Conservation (phyloP, 2,329 filamentous ascomycete species). For the Colletotrichum plurivorum region DNA sequence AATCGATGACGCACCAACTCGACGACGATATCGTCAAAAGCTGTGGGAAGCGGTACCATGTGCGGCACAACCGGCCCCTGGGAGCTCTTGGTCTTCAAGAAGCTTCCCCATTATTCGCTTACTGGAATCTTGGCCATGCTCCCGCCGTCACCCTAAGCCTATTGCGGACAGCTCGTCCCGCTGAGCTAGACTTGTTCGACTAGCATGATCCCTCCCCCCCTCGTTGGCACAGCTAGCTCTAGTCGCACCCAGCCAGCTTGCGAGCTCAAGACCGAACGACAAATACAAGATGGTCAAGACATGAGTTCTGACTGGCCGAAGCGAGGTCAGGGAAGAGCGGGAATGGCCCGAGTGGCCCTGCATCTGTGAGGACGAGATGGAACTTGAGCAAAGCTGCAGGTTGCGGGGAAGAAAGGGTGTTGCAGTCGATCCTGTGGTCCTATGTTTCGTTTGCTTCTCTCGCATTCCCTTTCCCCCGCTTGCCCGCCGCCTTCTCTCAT, state of each 20-base stretch:
- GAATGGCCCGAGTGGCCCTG: slow-evolving; percentile 31
- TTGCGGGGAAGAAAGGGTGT: slow-evolving; percentile 21
- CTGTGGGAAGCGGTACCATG: not conserved
- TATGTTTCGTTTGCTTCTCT: not conserved
- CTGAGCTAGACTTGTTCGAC: not conserved
- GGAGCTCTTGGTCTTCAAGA: slow-evolving; percentile 25
- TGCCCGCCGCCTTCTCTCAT: not conserved
- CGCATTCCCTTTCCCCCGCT: not conserved
- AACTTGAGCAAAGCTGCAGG: not conserved
- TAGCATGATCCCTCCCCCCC: not conserved
- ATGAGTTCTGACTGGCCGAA: not conserved
- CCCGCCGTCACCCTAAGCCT: slow-evolving; percentile 8
- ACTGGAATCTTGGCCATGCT: slow-evolving; percentile 23
- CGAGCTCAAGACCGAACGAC: not conserved
- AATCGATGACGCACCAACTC: slow-evolving; percentile 37
- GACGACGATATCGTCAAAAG: slow-evolving; percentile 11
- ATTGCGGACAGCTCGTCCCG: slow-evolving; percentile 17
- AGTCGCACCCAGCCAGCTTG: not conserved
- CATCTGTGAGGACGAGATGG: slow-evolving; percentile 5
- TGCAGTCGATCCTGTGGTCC: not conserved
- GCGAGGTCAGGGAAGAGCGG: slow-evolving; percentile 16
- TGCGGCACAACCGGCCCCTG: slow-evolving; percentile 28
- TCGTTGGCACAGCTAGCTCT: not conserved
- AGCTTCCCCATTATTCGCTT: slow-evolving; percentile 11
- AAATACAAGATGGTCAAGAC: not conserved